Conservation (phyloP, 495 filamentous ascomycete genomes). For the Chaetomium cochliodes region DNA sequence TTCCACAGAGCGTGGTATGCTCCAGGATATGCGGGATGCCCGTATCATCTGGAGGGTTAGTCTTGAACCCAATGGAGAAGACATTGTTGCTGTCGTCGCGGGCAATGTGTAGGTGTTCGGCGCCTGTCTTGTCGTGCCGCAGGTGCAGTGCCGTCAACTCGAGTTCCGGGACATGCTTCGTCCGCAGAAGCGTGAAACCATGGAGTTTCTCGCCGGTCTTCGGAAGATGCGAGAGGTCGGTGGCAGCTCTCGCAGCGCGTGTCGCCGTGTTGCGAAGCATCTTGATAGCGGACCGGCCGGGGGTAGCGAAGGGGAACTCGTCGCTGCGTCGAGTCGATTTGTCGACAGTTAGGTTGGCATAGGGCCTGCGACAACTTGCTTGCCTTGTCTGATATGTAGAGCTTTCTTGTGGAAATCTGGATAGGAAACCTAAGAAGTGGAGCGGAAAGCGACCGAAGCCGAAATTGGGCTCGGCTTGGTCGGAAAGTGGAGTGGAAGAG, state of each 20-base stretch:
- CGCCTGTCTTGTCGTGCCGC: constrained; percentile 88
- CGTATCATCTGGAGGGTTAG: constrained; percentile 93
- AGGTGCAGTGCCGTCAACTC: constrained; percentile 88
- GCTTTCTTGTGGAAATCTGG: constrained; percentile 8
- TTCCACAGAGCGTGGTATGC: constrained; percentile 96
- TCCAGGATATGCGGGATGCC: constrained; percentile 97
- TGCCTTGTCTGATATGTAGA: background rate
- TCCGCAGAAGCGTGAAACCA: constrained; percentile 85
- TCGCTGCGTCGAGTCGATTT: background rate
- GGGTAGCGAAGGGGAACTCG: background rate
- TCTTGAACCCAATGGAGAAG: constrained; percentile 98
- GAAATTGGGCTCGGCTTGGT: constrained; percentile 5
- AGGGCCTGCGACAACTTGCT: constrained; percentile 4
- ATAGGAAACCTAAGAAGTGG: background rate
- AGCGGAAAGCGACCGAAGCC: background rate
- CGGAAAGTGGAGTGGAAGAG: background rate
- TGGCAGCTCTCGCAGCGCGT: constrained; percentile 61
- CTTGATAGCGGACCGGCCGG: constrained; percentile 8
- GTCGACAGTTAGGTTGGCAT: constrained; percentile 8
- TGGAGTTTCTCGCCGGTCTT: constrained; percentile 79
- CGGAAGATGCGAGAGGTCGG: constrained; percentile 68
- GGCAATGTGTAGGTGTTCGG: constrained; percentile 92
- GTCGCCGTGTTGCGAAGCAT: constrained; percentile 54
- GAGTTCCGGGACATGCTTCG: constrained; percentile 89
- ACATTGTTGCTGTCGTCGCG: constrained; percentile 98